These are phyloP conservation scores for Apiospora aurea DNA, from an alignment of 2,329 filamentous ascomycete species.

Conservation along the genomic window DNA sequence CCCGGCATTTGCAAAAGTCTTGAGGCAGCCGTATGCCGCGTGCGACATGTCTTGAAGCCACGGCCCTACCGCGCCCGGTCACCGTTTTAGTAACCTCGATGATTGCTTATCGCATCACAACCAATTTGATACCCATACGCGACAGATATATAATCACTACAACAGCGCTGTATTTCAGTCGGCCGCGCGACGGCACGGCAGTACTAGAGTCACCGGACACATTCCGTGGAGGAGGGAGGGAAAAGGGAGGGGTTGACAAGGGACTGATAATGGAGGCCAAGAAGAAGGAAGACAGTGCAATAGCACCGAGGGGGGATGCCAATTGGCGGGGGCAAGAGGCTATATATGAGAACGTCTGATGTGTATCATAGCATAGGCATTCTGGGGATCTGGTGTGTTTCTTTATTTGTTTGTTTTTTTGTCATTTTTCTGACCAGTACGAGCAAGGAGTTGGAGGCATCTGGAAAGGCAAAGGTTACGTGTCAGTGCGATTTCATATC, in stretches of 20 bases:
- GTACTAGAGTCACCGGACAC: background rate
- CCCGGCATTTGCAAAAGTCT: background rate
- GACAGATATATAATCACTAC: constrained; percentile 18
- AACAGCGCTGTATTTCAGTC: background rate
- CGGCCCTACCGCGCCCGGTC: background rate
- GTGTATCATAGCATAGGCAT: constrained; percentile 13
- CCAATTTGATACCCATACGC: constrained; percentile 16
- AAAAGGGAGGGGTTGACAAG: background rate
- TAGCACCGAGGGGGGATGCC: background rate
- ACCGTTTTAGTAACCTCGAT: background rate
- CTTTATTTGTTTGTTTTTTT: background rate
- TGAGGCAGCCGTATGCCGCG: background rate
- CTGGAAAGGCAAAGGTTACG: constrained; percentile 14
- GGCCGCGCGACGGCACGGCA: background rate
- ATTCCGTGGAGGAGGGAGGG: background rate
- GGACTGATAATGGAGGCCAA: background rate
- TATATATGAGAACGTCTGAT: constrained; percentile 4
- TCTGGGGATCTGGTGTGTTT: constrained; percentile 3
- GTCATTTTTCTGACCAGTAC: background rate
- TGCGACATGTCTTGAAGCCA: constrained; percentile 4
- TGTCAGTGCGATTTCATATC: background rate
- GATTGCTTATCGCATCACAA: constrained; percentile 13
- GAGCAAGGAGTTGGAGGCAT: constrained; percentile 21
- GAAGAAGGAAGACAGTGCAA: background rate
- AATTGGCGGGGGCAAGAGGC: background rate